Conservation (phyloP, 2,329 filamentous ascomycete genomes). For the Trichoderma oligosporum region DNA sequence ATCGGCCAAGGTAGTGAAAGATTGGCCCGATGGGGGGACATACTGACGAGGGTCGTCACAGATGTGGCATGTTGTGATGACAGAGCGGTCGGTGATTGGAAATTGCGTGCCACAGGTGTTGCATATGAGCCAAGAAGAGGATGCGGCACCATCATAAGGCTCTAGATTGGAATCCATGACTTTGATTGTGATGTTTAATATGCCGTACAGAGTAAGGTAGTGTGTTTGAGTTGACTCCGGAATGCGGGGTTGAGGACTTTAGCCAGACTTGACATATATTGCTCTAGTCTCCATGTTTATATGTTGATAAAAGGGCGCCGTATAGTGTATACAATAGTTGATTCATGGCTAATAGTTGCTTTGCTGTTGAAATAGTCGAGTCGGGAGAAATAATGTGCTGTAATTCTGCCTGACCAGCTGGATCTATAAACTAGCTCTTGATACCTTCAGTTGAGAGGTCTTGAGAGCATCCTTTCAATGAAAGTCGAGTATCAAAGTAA, state of each 20-base stretch:
- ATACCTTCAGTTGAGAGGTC: too few relatives aligned
- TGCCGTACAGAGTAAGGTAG: too few relatives aligned
- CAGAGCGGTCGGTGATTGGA: conserved; percentile 39
- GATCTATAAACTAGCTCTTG: too few relatives aligned
- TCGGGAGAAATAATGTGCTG: neutral
- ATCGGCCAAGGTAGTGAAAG: conserved; percentile 58
- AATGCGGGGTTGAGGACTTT: too few relatives aligned
- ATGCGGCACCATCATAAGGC: conserved; percentile 13
- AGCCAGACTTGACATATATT: too few relatives aligned
- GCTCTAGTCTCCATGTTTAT: too few relatives aligned
- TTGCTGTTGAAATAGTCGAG: neutral
- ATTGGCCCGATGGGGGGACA: conserved; percentile 54
- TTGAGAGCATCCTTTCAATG: too few relatives aligned
- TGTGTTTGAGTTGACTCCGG: neutral
- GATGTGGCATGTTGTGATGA: conserved; percentile 59
- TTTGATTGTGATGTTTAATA: neutral
- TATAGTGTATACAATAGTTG: too few relatives aligned
- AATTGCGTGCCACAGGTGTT: conserved; percentile 67
- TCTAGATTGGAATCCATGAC: conserved; percentile 19
- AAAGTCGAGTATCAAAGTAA: too few relatives aligned
- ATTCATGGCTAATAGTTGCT: neutral
- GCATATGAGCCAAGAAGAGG: conserved; percentile 51
- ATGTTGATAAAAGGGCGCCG: too few relatives aligned
- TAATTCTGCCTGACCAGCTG: neutral
- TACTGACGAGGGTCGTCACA: conserved; percentile 73